Evolutionary conservation across 2,329 filamentous ascomycete genomes (phyloP).

Genomic region (Cryphonectria radicalis): DNA sequence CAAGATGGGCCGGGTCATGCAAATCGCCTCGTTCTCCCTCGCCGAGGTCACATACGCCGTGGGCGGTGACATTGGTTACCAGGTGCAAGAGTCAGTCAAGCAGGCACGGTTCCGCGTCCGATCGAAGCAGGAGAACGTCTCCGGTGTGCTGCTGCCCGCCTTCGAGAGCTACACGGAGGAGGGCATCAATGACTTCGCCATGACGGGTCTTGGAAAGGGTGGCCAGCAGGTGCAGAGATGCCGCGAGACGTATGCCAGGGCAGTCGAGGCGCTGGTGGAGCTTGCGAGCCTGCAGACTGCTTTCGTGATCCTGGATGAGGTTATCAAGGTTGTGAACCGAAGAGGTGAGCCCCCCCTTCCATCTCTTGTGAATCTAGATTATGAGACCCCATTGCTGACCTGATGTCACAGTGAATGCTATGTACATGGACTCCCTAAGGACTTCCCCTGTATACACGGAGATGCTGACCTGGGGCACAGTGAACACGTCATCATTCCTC

Average conservation of each 20-base stretch:
- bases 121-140: constrained; percentile 98
- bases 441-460: not conserved
- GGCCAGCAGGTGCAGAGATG: constrained; percentile 96
- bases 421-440: constrained; percentile 58
- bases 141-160: constrained; percentile 88
- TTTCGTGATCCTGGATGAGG: constrained; percentile 96
- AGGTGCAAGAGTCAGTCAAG: constrained; percentile 95
- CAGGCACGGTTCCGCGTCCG: constrained; percentile 89
- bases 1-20: constrained; percentile 99
- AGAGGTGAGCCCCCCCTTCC: constrained; percentile 65
- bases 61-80: constrained; percentile 92
- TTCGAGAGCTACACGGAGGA: constrained; percentile 92
- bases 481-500: constrained; percentile 94
- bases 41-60: constrained; percentile 98
- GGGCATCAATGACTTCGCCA: constrained; percentile 90
- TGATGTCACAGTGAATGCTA: constrained; percentile 75
- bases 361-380: not conserved
- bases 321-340: constrained; percentile 98
- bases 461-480: constrained; percentile 45
- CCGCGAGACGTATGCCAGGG: constrained; percentile 92
- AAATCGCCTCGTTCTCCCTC: constrained; percentile 96
- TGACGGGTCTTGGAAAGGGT: constrained; percentile 95
- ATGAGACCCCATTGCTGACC: constrained; percentile 39
- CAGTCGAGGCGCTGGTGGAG: constrained; percentile 94
- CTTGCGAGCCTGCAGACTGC: constrained; percentile 95